Percentiles rank a stretch among this genome's conserved stretches.
Conservation (phyloP, 2,329 filamentous ascomycete species). For the Diaporthe australafricana region DNA sequence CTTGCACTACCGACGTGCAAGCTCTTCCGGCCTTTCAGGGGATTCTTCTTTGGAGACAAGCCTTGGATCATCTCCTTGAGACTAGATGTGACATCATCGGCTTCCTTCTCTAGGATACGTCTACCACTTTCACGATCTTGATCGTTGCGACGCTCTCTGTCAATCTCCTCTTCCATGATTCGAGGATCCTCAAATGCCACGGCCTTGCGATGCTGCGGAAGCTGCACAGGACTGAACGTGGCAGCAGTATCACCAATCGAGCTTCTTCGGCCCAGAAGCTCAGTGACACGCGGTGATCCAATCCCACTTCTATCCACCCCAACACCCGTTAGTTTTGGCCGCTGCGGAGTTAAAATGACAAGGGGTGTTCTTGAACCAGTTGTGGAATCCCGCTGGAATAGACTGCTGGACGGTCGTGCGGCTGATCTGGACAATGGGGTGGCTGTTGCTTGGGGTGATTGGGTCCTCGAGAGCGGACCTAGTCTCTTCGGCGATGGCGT, state of each 20-base stretch:
- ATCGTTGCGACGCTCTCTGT: constrained; percentile 71
- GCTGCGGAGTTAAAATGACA: constrained; percentile 71
- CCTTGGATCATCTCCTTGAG: constrained; percentile 83
- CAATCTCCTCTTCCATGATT: constrained; percentile 71
- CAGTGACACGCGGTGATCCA: constrained; percentile 80
- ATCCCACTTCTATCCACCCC: constrained; percentile 78
- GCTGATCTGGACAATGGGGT: constrained; percentile 43
- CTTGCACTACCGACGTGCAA: constrained; percentile 80
- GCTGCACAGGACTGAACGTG: constrained; percentile 69
- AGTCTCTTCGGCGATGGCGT: constrained; percentile 45
- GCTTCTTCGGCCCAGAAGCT: constrained; percentile 75
- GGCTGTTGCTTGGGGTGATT: constrained; percentile 28
- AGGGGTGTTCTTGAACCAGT: constrained; percentile 72
- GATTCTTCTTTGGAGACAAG: constrained; percentile 80
- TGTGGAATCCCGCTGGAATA: constrained; percentile 66
- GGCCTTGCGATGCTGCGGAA: constrained; percentile 50
- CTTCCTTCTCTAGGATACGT: constrained; percentile 66
- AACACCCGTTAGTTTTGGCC: constrained; percentile 72
- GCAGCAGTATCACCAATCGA: constrained; percentile 77
- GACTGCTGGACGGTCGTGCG: constrained; percentile 49
- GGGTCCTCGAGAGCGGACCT: not conserved
- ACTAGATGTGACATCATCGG: constrained; percentile 72
- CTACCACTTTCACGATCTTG: constrained; percentile 70
- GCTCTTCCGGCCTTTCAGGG: constrained; percentile 77
- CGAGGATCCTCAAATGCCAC: constrained; percentile 76